These are phyloP conservation scores for Rhizopogon vesiculosus DNA, from an alignment of 768 basidiomycete genomes.

Conservation along the genomic window DNA sequence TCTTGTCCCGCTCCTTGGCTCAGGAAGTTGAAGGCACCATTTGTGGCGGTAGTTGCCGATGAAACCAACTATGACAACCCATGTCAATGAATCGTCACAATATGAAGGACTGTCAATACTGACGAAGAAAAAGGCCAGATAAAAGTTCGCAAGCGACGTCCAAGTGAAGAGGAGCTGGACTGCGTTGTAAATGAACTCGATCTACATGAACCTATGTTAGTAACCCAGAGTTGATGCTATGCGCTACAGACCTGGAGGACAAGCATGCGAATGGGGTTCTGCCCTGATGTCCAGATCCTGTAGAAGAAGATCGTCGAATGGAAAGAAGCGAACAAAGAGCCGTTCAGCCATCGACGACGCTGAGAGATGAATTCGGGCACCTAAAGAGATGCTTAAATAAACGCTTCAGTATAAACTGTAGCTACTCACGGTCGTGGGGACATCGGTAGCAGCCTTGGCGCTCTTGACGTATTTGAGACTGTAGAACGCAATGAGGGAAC, in stretches of 20 bases:
- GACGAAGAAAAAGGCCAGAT: conserved; percentile 91
- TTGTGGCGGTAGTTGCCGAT: conserved; percentile 63
- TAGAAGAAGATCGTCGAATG: conserved; percentile 89
- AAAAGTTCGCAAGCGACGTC: conserved; percentile 92
- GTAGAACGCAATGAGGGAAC: conserved; percentile 1
- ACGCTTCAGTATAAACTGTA: background rate
- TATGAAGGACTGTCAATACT: conserved; percentile 28
- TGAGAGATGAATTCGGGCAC: conserved; percentile 95
- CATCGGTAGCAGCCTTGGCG: conserved; percentile 95
- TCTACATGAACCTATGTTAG: conserved; percentile 26
- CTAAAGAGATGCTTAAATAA: conserved; percentile 20
- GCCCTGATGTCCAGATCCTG: conserved; percentile 89
- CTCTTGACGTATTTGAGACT: conserved; percentile 88
- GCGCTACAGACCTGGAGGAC: conserved; percentile 43
- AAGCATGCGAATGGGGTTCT: conserved; percentile 81
- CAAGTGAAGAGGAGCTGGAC: conserved; percentile 90
- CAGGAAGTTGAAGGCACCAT: conserved; percentile 82
- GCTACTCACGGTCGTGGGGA: conserved; percentile 65
- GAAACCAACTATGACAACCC: conserved; percentile 59
- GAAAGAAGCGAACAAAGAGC: conserved; percentile 88
- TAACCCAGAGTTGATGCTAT: background rate
- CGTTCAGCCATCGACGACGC: conserved; percentile 84
- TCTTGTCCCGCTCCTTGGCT: conserved; percentile 62
- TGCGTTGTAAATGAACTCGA: conserved; percentile 91
- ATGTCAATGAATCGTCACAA: conserved; percentile 13